A percentile compares a stretch with the other conserved stretches of the same genome.
These are phyloP conservation scores for Chalciporus sp. DNA, from an alignment of 1,284 basidiomycete species.

Conservation along the genomic window DNA sequence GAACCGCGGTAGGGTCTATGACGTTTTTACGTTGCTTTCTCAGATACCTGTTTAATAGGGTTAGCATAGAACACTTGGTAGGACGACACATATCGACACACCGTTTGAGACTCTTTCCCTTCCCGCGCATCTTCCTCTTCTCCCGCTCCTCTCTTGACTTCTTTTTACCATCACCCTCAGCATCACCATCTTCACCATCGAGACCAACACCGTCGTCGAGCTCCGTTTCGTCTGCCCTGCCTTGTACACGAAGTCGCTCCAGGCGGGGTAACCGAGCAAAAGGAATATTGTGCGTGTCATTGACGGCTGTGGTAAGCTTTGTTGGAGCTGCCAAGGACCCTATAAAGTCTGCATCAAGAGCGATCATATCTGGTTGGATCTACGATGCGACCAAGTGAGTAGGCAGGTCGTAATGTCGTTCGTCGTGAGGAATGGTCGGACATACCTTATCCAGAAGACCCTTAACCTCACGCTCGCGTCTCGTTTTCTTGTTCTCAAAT, in stretches of 20 bases:
- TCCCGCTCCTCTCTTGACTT: constrained; percentile 56
- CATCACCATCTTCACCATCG: constrained; percentile 43
- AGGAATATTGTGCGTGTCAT: constrained; percentile 55
- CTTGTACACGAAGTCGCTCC: constrained; percentile 70
- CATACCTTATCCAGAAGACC: constrained; percentile 86
- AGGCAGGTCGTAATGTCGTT: neutral
- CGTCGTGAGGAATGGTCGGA: neutral
- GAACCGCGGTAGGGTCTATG: constrained; percentile 82
- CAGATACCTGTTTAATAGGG: constrained; percentile 51
- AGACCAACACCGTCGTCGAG: constrained; percentile 37
- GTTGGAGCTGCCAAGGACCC: constrained; percentile 70
- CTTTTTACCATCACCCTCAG: constrained; percentile 36
- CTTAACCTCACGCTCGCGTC: constrained; percentile 92
- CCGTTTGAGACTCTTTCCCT: constrained; percentile 82
- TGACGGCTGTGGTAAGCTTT: constrained; percentile 59
- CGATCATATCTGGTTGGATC: constrained; percentile 94
- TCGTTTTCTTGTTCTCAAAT: constrained; percentile 82
- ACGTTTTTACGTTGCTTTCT: constrained; percentile 93
- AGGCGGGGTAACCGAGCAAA: constrained; percentile 74
- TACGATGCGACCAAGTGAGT: constrained; percentile 29
- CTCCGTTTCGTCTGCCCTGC: constrained; percentile 74
- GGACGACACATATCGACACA: constrained; percentile 30
- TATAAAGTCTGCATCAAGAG: constrained; percentile 84
- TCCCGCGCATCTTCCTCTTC: constrained; percentile 84
- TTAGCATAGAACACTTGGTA: neutral